These are phyloP conservation scores for Sporothrix pseudoabietina DNA, from an alignment of 2,329 filamentous ascomycete species.

Conservation along the genomic window DNA sequence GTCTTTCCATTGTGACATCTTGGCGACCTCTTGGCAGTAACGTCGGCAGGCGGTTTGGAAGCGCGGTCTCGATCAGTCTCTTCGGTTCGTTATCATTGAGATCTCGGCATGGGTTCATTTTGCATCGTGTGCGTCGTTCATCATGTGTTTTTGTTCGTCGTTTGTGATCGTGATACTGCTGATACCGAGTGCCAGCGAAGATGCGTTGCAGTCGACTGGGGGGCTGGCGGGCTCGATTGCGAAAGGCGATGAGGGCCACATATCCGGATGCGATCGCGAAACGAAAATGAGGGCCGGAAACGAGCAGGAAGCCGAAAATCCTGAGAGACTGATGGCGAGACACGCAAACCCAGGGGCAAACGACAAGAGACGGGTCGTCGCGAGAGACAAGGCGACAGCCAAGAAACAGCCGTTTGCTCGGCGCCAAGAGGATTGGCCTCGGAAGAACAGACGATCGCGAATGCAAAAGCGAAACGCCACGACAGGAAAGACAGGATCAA, in stretches of 20 bases:
- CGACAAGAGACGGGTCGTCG: slow-evolving; percentile 21
- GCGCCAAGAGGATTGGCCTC: slow-evolving; percentile 29
- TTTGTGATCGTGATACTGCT: slow-evolving; percentile 6
- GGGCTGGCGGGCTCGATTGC: not conserved
- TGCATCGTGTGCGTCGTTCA: not conserved
- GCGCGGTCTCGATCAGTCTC: not conserved
- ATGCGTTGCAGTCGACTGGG: not conserved
- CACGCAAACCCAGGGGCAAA: not conserved
- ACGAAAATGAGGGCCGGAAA: not conserved
- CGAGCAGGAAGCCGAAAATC: not conserved
- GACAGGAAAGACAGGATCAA: not conserved
- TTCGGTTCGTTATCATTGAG: too few species aligned
- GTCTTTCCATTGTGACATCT: slow-evolving; percentile 21
- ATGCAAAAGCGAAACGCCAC: not conserved
- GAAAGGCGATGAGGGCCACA: not conserved
- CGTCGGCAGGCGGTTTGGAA: not conserved
- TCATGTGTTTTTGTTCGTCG: not conserved
- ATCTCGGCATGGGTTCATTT: not conserved
- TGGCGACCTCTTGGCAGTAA: slow-evolving; percentile 26
- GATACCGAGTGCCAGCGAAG: slow-evolving; percentile 7
- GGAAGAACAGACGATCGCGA: slow-evolving; percentile 18
- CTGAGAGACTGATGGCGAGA: slow-evolving; percentile 6
- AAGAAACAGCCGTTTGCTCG: slow-evolving; percentile 27
- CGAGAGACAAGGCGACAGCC: slow-evolving; percentile 29
- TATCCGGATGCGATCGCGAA: not conserved